Base-by-base conservation (phyloP, 352 stramenopile genomes). In the Pythium vanterpoolii region DNA sequence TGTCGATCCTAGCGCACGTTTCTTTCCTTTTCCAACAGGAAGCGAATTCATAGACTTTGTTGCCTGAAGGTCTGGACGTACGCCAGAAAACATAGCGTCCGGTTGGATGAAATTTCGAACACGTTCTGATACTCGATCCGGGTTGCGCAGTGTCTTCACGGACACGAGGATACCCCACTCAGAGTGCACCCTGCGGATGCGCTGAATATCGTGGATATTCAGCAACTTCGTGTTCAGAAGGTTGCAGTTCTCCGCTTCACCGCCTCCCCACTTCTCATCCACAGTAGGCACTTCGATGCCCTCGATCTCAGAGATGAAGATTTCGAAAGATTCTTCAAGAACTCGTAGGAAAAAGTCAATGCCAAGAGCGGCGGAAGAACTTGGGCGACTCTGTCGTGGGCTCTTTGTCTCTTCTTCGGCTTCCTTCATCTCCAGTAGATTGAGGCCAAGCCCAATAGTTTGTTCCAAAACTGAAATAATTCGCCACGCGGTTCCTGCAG, bases 161-260 rank as follows among this genome's bases (percentile, higher is more conserved):
- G 82, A 89, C 7, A 91, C 64, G 13, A 89, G n/a, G 14, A 85
- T 38, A n/a, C 68, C 64, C 43, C 77, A 83, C n/a, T 87, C 72
- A 5, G 11, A 51, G 23, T 65, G 21, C 31, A 72, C 53, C 24
- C 49, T 49, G 24, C 53, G 53, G 33, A 91, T 63, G 27, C 69
- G 73, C 30, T 71, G 52, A 14, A 86, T 48, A 49, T 72, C 73
- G 33, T 75, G n/a, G n/a, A n/a, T n/a, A n/a, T n/a, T 69, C 7
- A 91, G 54, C 30, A 39, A 21, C 19, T 33, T 77, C 47, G 23
- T n/a, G 72, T 45, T 76, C 2, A 56, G 72, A 31, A 14, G 1
- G 27, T 48, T 24, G n/a, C 18, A 14, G 34, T 36, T 9, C 14
- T 16, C 72, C 6, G 26, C 31, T 10, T 39, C 39, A 33, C 27